Evolutionary conservation across 768 basidiomycete genomes (phyloP).

Genomic region (Gymnopilus dilepis): DNA sequence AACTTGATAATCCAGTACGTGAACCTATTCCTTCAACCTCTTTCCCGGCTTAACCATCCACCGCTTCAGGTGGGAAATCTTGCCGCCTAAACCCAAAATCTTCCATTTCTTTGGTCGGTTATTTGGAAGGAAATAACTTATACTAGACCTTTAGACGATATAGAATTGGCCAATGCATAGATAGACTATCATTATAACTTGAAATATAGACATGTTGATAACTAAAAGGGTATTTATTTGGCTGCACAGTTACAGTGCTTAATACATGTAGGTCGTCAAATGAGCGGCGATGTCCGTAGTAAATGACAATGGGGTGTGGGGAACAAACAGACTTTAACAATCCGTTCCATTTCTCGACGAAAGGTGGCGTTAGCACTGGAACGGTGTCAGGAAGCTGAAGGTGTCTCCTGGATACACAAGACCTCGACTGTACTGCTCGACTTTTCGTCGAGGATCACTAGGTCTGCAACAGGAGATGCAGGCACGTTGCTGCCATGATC

Average conservation of each 20-base stretch:
- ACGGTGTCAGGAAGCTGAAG: background rate
- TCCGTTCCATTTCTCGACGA: no score
- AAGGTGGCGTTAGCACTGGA: no score
- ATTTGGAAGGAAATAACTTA: slow-evolving; percentile 25
- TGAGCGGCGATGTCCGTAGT: background rate
- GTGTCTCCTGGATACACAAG: background rate
- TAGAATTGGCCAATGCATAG: no score
- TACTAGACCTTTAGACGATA: background rate
- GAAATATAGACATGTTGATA: background rate
- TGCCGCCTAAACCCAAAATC: slow-evolving; percentile 35
- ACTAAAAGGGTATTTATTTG: background rate
- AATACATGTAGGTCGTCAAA: background rate
- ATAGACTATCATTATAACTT: no score
- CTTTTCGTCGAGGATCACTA: background rate
- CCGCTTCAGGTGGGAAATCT: slow-evolving; percentile 44
- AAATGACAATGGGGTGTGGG: background rate
- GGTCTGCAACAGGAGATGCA: background rate
- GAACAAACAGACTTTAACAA: background rate
- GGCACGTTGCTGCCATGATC: background rate
- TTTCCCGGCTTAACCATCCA: slow-evolving; percentile 4
- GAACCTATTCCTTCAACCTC: background rate
- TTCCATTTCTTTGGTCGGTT: slow-evolving; percentile 37
- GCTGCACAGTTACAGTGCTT: background rate
- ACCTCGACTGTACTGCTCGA: background rate
- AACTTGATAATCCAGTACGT: slow-evolving; percentile 69